These are phyloP conservation scores for Theileria luwenshuni DNA, from an alignment of 169 alveolate genomes.

Conservation along the genomic window DNA sequence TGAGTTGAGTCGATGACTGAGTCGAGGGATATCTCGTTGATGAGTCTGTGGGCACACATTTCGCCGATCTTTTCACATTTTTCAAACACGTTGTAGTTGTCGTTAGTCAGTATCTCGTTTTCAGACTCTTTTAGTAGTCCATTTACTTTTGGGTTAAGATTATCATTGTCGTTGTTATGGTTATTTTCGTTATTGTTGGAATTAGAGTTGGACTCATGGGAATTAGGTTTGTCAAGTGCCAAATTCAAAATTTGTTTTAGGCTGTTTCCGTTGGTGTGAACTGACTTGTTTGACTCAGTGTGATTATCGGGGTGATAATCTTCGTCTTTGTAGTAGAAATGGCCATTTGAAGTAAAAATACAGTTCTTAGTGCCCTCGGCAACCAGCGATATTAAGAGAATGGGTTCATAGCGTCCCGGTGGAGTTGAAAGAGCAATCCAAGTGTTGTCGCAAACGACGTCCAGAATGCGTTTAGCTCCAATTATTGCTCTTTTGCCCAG, in stretches of 20 bases:
- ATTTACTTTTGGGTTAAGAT: background rate
- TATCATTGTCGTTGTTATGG: background rate
- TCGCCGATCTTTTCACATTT: constrained; percentile 46
- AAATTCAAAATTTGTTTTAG: background rate
- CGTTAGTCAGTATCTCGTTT: constrained; percentile 5
- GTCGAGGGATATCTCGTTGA: constrained; percentile 44
- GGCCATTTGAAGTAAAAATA: constrained; percentile 41
- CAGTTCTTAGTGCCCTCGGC: constrained; percentile 54
- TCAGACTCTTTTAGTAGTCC: no score
- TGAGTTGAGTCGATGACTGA: constrained; percentile 63
- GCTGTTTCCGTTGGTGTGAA: background rate
- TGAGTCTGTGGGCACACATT: constrained; percentile 40
- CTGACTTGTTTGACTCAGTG: background rate
- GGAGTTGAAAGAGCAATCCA: constrained; percentile 57
- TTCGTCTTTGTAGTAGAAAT: no score
- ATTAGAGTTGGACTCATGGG: background rate
- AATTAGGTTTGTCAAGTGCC: background rate
- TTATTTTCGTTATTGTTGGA: background rate
- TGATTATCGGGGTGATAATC: no score
- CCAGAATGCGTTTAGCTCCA: constrained; percentile 43
- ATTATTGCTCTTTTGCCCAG: constrained; percentile 53
- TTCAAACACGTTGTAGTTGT: constrained; percentile 19
- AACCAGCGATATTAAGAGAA: constrained; percentile 41
- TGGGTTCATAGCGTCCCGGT: constrained; percentile 42
- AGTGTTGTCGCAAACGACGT: constrained; percentile 57